Conservation (phyloP, 768 basidiomycete species). For the Suillus brevipes region DNA sequence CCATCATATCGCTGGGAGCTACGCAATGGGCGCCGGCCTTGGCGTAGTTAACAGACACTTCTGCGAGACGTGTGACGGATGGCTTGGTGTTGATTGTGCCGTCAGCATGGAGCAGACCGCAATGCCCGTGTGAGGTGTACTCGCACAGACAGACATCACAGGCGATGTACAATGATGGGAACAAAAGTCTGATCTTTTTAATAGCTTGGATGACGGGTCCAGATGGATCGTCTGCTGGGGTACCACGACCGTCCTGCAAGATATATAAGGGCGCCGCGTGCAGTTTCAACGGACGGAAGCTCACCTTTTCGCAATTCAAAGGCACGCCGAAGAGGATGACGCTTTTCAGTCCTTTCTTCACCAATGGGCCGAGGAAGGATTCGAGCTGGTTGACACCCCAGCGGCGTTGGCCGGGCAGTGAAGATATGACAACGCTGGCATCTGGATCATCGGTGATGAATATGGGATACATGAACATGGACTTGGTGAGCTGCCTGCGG, state of each 20-base stretch:
- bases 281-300: conserved; percentile 7
- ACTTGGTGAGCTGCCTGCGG: conserved; percentile 76
- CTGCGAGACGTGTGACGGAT: conserved; percentile 84
- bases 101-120: conserved; percentile 75
- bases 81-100: conserved; percentile 75
- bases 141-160: conserved; percentile 99
- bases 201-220: conserved; percentile 97
- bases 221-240: conserved; percentile 83
- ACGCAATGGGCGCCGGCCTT: conserved; percentile 97
- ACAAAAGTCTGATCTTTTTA: conserved; percentile 69
- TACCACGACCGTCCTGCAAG: conserved; percentile 73
- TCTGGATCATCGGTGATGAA: conserved; percentile 96
- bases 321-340: conserved; percentile 97
- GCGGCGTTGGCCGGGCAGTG: conserved; percentile 82
- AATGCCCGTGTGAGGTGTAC: conserved; percentile 98
- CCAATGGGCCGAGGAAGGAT: conserved; percentile 81
- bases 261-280: neutral
- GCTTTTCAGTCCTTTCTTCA: conserved; percentile 85
- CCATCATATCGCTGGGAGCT: conserved; percentile 99
- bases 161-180: conserved; percentile 85
- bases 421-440: conserved; percentile 72
- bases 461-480: conserved; percentile 99
- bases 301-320: conserved; percentile 72
- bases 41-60: conserved; percentile 92
- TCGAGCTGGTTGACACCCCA: conserved; percentile 97